Percentiles rank a stretch among this genome's conserved stretches.
These are phyloP conservation scores for Phytophthora parvispora DNA, from an alignment of 352 stramenopile species.

Conservation along the genomic window DNA sequence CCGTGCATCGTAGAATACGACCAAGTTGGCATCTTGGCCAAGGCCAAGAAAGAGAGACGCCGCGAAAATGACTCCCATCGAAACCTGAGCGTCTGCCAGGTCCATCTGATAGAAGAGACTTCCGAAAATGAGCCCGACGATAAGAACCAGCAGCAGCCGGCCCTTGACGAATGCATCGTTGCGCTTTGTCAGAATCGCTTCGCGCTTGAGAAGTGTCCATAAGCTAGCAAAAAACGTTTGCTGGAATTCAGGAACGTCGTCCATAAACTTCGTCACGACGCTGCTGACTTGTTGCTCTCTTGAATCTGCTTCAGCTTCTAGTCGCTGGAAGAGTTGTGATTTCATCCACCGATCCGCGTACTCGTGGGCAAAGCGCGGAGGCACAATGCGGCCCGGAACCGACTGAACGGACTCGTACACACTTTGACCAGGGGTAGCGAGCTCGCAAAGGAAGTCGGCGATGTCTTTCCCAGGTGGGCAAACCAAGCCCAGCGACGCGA, in stretches of 20 bases:
- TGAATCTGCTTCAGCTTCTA: conserved; percentile 35
- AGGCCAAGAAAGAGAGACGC: conserved; percentile 82
- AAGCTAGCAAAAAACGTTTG: conserved; percentile 44
- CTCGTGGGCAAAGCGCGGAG: conserved; percentile 25
- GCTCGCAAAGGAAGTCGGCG: conserved; percentile 47
- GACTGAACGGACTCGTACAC: neutral
- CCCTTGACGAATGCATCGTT: conserved; percentile 59
- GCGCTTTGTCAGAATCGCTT: conserved; percentile 68
- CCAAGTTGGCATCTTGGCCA: conserved; percentile 76
- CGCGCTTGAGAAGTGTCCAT: conserved; percentile 53
- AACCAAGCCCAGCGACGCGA: conserved; percentile 61
- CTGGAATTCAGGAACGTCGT: conserved; percentile 42
- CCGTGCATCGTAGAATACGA: conserved; percentile 73
- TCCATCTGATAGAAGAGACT: conserved; percentile 59
- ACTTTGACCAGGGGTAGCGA: conserved; percentile 2
- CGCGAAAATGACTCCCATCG: conserved; percentile 87
- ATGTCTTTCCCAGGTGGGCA: conserved; percentile 36
- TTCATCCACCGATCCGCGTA: conserved; percentile 46
- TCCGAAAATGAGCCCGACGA: conserved; percentile 58
- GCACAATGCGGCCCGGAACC: neutral
- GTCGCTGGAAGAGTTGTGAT: conserved; percentile 40
- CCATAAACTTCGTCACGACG: conserved; percentile 21
- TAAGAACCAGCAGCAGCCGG: conserved; percentile 44
- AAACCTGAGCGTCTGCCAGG: conserved; percentile 41
- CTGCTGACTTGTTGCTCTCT: conserved; percentile 40